A percentile compares a stretch with the other conserved stretches of the same genome.
Conservation (phyloP, 306 rosid genomes). For the Erythrophleum fordii region DNA sequence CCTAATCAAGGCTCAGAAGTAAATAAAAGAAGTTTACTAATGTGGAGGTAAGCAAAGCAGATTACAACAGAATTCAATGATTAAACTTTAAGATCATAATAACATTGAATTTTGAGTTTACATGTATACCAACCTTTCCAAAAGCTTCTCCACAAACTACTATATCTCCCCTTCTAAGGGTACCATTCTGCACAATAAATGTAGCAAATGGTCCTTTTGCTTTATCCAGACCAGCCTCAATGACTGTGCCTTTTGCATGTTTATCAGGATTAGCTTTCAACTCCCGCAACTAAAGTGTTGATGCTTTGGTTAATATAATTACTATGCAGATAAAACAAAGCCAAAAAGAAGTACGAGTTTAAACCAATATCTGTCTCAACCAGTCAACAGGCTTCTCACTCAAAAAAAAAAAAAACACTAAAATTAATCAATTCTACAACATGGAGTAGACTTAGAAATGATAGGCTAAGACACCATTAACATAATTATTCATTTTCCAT, state of each 20-base stretch:
- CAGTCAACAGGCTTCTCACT: slow-evolving; percentile 23
- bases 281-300: slow-evolving; percentile 78
- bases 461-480: neutral
- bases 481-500: neutral
- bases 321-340: slow-evolving; percentile 29
- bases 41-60: slow-evolving; percentile 5
- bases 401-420: slow-evolving; percentile 24
- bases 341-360: neutral
- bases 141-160: slow-evolving; percentile 90
- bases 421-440: slow-evolving; percentile 24
- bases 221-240: slow-evolving; percentile 92
- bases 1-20: slow-evolving; percentile 49
- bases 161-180: slow-evolving; percentile 76
- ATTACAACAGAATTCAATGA: slow-evolving; percentile 12
- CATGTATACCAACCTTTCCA: slow-evolving; percentile 74
- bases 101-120: slow-evolving; percentile 29
- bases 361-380: slow-evolving; percentile 18
- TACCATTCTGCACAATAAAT: slow-evolving; percentile 88
- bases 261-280: slow-evolving; percentile 94
- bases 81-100: slow-evolving; percentile 19
- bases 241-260: slow-evolving; percentile 83
- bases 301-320: slow-evolving; percentile 45
- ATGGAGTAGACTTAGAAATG: slow-evolving; percentile 7
- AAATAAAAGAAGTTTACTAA: slow-evolving; percentile 35
- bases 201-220: slow-evolving; percentile 90